A percentile compares a stretch with the other conserved stretches of the same genome.
These are phyloP conservation scores for Xylaria sp. DNA, from an alignment of 2,329 filamentous ascomycete genomes.

Conservation along the genomic window DNA sequence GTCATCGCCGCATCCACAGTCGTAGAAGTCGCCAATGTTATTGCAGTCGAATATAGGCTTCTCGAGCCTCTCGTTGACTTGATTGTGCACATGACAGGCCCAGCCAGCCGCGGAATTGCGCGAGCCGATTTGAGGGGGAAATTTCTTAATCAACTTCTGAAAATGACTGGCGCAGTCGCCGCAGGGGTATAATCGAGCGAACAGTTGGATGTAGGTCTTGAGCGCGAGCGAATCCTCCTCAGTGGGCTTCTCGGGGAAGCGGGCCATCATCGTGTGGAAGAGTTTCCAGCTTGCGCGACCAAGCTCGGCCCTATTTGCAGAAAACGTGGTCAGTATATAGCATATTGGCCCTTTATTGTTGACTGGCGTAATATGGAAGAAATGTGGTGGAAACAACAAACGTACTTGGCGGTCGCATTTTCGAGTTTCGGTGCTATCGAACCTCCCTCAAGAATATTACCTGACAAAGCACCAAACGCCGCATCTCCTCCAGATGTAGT, in stretches of 20 bases:
- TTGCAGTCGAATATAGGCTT: slow-evolving; percentile 74
- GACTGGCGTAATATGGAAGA: not conserved
- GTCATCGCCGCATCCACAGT: slow-evolving; percentile 76
- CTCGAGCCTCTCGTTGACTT: slow-evolving; percentile 71
- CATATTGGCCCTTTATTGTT: slow-evolving; percentile 9
- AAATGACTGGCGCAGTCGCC: slow-evolving; percentile 77
- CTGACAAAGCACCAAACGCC: slow-evolving; percentile 58
- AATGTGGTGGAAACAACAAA: slow-evolving; percentile 18
- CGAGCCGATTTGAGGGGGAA: slow-evolving; percentile 72
- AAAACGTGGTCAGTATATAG: slow-evolving; percentile 22
- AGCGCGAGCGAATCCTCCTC: slow-evolving; percentile 71
- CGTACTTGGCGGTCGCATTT: slow-evolving; percentile 82
- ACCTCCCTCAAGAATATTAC: slow-evolving; percentile 69
- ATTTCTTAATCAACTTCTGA: slow-evolving; percentile 69
- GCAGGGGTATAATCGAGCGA: slow-evolving; percentile 76
- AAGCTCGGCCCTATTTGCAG: slow-evolving; percentile 65
- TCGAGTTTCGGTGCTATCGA: slow-evolving; percentile 84
- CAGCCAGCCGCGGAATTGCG: slow-evolving; percentile 73
- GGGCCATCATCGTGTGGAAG: slow-evolving; percentile 76
- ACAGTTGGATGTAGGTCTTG: slow-evolving; percentile 73
- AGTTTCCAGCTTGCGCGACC: slow-evolving; percentile 77
- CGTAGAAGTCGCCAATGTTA: slow-evolving; percentile 76
- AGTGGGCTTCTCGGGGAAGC: slow-evolving; percentile 74
- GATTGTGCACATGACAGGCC: slow-evolving; percentile 75
- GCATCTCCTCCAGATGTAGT: slow-evolving; percentile 45